A percentile compares a stretch with the other conserved stretches of the same genome.
phyloP scores from a whole-genome alignment of 2,329 filamentous ascomycete genomes.

The Bipolaris sorokiniana region DNA sequence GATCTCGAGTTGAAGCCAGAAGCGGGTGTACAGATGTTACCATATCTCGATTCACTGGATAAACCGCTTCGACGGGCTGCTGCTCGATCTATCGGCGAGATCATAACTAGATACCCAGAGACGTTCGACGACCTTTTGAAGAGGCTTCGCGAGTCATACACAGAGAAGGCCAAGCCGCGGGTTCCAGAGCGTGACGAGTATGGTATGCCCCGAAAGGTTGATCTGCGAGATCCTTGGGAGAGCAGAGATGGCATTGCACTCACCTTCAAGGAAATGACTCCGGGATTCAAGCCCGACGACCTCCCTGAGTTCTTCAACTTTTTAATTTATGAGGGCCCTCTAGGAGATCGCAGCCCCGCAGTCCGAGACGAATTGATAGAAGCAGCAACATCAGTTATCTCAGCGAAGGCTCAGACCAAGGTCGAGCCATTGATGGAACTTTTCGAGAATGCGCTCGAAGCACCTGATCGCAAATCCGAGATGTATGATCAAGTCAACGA shows the following conservation, averaged over 20 bases:
- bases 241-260: constrained; percentile 85
- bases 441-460: constrained; percentile 87
- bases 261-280: constrained; percentile 81
- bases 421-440: constrained; percentile 91
- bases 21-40: constrained; percentile 71
- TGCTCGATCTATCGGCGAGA: constrained; percentile 79
- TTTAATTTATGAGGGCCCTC: constrained; percentile 81
- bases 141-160: constrained; percentile 73
- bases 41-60: constrained; percentile 81
- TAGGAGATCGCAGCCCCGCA: constrained; percentile 78
- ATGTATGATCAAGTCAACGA: constrained; percentile 91
- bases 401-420: constrained; percentile 77
- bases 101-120: constrained; percentile 65
- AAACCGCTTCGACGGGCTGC: constrained; percentile 82
- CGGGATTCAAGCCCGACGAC: constrained; percentile 69
- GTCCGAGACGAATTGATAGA: constrained; percentile 93
- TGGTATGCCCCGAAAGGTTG: constrained; percentile 90
- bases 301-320: constrained; percentile 83
- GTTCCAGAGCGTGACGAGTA: constrained; percentile 87
- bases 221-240: constrained; percentile 90
- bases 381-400: constrained; percentile 80
- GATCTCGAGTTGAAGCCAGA: constrained; percentile 72
- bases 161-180: constrained; percentile 79
- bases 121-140: constrained; percentile 68
- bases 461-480: constrained; percentile 79